A percentile compares a stretch with the other conserved stretches of the same genome.
phyloP scores from a whole-genome alignment of 1,284 basidiomycete genomes.

The Grifola frondosa region DNA sequence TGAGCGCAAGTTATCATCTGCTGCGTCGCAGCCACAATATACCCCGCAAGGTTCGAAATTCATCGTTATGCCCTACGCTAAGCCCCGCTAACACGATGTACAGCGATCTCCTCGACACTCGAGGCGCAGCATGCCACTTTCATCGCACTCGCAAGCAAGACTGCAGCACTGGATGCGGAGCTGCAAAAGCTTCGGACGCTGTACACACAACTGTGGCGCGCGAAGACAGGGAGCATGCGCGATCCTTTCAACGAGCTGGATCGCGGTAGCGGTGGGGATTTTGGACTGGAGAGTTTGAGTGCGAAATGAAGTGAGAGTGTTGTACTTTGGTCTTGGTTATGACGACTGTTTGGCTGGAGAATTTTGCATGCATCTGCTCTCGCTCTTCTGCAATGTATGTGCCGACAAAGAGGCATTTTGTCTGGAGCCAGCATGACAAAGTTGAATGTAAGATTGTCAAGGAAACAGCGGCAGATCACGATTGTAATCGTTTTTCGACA shows the following conservation, averaged over 20 bases:
- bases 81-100: background rate
- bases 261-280: conserved; percentile 48
- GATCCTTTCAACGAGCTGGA: conserved; percentile 73
- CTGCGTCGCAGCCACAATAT: conserved; percentile 56
- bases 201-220: conserved; percentile 67
- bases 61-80: background rate
- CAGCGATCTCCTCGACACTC: conserved; percentile 69
- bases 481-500: too few species aligned
- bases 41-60: conserved; percentile 68
- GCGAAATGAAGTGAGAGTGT: conserved; percentile 18
- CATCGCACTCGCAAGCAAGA: conserved; percentile 69
- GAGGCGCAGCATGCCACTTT: conserved; percentile 76
- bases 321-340: background rate
- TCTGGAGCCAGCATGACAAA: too few species aligned
- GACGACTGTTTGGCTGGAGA: too few species aligned
- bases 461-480: too few species aligned
- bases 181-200: conserved; percentile 68
- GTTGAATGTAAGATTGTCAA: too few species aligned
- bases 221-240: conserved; percentile 67
- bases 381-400: too few species aligned
- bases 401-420: too few species aligned
- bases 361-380: too few species aligned
- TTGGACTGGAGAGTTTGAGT: conserved; percentile 35
- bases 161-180: conserved; percentile 66
- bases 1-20: conserved; percentile 72